These are phyloP conservation scores for Schoenoplectus triqueter DNA, from an alignment of 202 grass and related monocot genomes.

Conservation along the genomic window DNA sequence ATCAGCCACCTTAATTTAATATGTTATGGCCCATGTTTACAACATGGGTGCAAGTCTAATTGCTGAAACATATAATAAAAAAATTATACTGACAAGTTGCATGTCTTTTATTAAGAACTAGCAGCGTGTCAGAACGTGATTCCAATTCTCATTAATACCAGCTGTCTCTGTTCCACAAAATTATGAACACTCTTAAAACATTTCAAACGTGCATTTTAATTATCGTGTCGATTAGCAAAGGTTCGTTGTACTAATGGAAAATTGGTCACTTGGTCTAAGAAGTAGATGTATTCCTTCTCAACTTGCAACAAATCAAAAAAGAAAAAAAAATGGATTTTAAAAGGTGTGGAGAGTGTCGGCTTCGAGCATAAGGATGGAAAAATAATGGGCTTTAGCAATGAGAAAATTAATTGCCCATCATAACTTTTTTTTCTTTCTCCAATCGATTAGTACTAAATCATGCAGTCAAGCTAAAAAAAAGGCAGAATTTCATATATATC, in stretches of 20 bases:
- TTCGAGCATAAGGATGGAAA: background rate
- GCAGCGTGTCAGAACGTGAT: background rate
- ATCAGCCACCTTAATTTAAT: background rate
- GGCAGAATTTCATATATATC: too few relatives aligned
- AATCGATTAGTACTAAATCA: too few relatives aligned
- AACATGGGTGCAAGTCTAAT: background rate
- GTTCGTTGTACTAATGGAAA: background rate
- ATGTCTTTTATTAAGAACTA: background rate
- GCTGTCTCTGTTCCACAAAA: background rate
- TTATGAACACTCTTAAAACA: background rate
- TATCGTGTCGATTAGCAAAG: background rate
- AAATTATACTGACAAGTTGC: background rate
- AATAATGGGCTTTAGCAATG: background rate
- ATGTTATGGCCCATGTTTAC: background rate
- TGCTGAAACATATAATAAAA: background rate
- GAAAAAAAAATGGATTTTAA: background rate
- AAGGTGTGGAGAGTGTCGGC: background rate
- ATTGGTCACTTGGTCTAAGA: background rate
- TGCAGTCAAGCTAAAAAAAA: too few relatives aligned
- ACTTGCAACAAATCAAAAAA: background rate
- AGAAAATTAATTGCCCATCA: background rate
- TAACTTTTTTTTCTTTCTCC: background rate
- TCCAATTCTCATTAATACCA: background rate
- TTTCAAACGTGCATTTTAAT: constrained; percentile 21
- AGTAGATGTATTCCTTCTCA: background rate